These are phyloP conservation scores for Quambalaria eucalypti DNA, from an alignment of 1,284 basidiomycete genomes.

Conservation along the genomic window DNA sequence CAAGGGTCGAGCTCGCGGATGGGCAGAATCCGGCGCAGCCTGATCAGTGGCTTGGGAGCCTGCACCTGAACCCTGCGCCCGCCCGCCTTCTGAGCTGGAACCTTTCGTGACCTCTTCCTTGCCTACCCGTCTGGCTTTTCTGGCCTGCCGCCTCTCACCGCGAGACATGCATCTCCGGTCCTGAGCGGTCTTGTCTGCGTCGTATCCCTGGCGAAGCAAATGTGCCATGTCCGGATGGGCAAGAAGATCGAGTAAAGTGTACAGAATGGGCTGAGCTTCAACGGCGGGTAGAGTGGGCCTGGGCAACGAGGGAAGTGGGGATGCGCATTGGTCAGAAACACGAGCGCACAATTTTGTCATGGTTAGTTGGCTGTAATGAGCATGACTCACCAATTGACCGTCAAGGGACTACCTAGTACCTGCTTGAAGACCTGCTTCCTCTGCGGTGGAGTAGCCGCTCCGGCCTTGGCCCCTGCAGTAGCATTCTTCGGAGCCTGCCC, in stretches of 20 bases:
- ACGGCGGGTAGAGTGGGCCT: slow-evolving; percentile 17
- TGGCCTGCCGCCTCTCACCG: neutral
- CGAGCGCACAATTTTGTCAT: no score
- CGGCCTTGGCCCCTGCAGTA: neutral
- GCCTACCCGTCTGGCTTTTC: neutral
- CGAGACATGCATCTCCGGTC: neutral
- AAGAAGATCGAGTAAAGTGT: slow-evolving; percentile 18
- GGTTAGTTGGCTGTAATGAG: no score
- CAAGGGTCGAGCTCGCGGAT: neutral
- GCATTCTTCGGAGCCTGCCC: no score
- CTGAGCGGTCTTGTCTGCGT: no score
- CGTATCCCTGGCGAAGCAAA: no score
- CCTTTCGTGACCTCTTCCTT: neutral
- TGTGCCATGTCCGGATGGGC: neutral
- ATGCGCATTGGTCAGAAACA: no score
- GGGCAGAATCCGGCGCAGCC: neutral
- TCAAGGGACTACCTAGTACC: slow-evolving; percentile 19
- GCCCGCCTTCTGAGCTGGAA: no score
- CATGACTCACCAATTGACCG: slow-evolving; percentile 13
- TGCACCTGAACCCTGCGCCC: neutral
- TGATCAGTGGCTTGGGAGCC: neutral
- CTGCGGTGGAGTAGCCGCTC: slow-evolving; percentile 3
- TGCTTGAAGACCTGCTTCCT: slow-evolving; percentile 20
- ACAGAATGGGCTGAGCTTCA: slow-evolving; percentile 18
- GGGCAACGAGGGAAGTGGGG: neutral